Conservation (phyloP, 345 rosid genomes). For the rapeseed (Brassica napus) region DNA sequence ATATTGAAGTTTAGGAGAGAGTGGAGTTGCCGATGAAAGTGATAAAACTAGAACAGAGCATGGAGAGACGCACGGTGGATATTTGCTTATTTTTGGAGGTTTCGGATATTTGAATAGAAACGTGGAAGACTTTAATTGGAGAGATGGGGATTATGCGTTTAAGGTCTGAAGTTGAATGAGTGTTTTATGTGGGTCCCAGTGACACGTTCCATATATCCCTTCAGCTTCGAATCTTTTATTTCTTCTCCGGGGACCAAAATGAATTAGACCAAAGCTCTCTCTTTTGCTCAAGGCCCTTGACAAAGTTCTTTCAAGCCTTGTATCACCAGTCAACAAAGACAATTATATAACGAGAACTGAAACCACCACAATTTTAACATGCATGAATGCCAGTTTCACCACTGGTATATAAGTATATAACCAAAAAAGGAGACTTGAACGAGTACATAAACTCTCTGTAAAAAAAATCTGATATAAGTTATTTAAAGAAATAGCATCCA, state of each 20-base stretch:
- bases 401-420: neutral
- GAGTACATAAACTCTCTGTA: neutral
- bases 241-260: neutral
- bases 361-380: neutral
- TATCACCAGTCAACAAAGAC: neutral
- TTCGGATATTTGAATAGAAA: constrained; percentile 57
- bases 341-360: neutral
- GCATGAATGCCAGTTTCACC: neutral
- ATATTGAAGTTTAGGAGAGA: neutral
- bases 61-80: constrained; percentile 60
- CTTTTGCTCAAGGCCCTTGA: neutral
- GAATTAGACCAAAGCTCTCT: neutral
- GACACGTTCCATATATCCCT: constrained; percentile 18
- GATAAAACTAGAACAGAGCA: constrained; percentile 48
- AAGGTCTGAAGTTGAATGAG: constrained; percentile 49
- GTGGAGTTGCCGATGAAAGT: constrained; percentile 54
- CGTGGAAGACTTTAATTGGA: constrained; percentile 49
- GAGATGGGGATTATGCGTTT: constrained; percentile 55
- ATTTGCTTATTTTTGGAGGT: constrained; percentile 26
- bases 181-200: constrained; percentile 29
- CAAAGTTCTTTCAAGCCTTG: neutral
- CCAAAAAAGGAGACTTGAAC: neutral
- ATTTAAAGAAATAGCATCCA: neutral
- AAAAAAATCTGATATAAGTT: neutral
- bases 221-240: constrained; percentile 22